phyloP scores from a whole-genome alignment of 1,139 yeast genomes.

The Sugiyamaella novakii region DNA sequence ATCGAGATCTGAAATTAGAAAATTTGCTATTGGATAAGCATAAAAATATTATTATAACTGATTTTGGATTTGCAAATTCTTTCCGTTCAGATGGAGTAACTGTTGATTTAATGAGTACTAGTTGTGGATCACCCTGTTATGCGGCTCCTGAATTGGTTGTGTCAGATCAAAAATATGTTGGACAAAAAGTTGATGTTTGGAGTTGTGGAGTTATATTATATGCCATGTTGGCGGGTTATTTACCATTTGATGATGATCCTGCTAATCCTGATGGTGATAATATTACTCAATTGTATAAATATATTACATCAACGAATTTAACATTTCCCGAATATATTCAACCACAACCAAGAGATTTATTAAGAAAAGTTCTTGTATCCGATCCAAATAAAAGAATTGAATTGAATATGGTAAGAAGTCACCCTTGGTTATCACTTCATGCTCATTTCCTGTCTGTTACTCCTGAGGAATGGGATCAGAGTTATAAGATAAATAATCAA shows the following conservation, averaged over 20 bases:
- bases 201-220: conserved; percentile 92
- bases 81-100: conserved; percentile 48
- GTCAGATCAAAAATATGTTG: conserved; percentile 83
- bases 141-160: conserved; percentile 97
- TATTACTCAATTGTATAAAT: conserved; percentile 85
- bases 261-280: conserved; percentile 95
- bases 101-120: conserved; percentile 72
- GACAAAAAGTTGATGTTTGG: conserved; percentile 96
- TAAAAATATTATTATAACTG: conserved; percentile 76
- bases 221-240: conserved; percentile 96
- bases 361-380: conserved; percentile 80
- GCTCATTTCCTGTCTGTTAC: conserved; percentile 78
- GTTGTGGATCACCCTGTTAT: conserved; percentile 97
- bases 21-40: conserved; percentile 76
- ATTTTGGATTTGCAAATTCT: conserved; percentile 91
- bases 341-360: conserved; percentile 87
- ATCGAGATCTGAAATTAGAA: conserved; percentile 72
- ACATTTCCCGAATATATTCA: conserved; percentile 94
- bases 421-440: conserved; percentile 86
- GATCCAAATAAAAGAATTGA: conserved; percentile 80
- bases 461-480: conserved; percentile 83
- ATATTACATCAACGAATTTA: conserved; percentile 85
- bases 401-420: conserved; percentile 70
- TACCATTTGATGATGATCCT: conserved; percentile 98
- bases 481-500: conserved; percentile 25